Percentiles rank a stretch among this genome's conserved stretches.
Evolutionary conservation across 2,329 filamentous ascomycete species (phyloP).

Genomic region (Mycosphaerella arachidis): DNA sequence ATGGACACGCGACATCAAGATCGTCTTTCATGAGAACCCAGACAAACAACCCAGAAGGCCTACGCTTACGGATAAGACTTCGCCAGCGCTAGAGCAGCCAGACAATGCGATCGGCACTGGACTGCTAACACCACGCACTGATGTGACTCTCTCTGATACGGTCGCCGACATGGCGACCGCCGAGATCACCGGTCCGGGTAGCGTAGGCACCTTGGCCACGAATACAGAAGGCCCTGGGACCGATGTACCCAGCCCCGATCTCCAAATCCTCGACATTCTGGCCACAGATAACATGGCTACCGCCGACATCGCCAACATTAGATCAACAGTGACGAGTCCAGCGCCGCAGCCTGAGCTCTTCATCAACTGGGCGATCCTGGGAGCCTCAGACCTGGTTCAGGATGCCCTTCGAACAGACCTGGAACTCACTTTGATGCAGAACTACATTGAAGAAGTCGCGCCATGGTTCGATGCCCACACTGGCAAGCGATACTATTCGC

Average conservation of each 20-base stretch:
- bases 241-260: not conserved
- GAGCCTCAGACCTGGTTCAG: constrained; percentile 14
- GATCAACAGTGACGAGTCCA: not conserved
- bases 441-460: constrained; percentile 12
- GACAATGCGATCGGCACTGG: not conserved
- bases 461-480: constrained; percentile 16
- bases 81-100: not conserved
- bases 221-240: not conserved
- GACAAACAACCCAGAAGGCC: not conserved
- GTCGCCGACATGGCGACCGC: not conserved
- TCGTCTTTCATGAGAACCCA: constrained; percentile 9
- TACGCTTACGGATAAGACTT: not conserved
- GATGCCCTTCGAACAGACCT: constrained; percentile 9
- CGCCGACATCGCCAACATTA: constrained; percentile 3
- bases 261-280: not conserved
- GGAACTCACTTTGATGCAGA: constrained; percentile 12
- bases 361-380: constrained; percentile 9
- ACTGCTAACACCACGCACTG: not conserved
- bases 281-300: constrained; percentile 1
- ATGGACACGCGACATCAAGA: constrained; percentile 12
- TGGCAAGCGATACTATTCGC: constrained; percentile 11
- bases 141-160: not conserved
- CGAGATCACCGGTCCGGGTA: not conserved
- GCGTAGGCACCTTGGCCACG: not conserved
- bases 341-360: constrained; percentile 10